Base-by-base conservation (phyloP, 768 basidiomycete species). In the Dentipellis fragilis region DNA sequence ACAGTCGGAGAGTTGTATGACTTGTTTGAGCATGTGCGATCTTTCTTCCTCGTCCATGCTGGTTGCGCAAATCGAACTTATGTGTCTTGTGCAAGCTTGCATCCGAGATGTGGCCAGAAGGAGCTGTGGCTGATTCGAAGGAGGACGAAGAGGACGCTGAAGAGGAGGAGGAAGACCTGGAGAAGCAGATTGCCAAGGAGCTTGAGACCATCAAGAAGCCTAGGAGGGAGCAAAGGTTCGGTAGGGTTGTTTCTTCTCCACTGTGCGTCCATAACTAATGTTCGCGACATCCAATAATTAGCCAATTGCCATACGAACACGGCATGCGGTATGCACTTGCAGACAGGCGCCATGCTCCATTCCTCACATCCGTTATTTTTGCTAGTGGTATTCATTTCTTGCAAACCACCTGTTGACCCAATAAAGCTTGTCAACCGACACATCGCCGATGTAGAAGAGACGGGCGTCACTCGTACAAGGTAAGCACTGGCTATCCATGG, bases 301-400 rank as follows among this genome's bases (percentile, higher is more conserved):
- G 89, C 70, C 5, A 92, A 83, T 64, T 89, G 85, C 59, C 80
- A 81, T 63, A 90, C 88, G 3, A 84, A 87, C 63, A 91, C 89
- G 0, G 79, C 82, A 45, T 93, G 89, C 55, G 81, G 89, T 91
- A 66, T 38, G 77, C 35, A 29, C 45, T 19, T n/a, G 19, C 10
- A 22, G 37, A 21, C 55, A 36, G 19, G 39, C 48, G 29, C 42
- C 9, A 16, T 51, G 48, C 36, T 39, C 17, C 37, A 6, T 10
- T 16, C 1, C 38, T 11, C 35, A 37, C 11, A 16, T 16, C 36
- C 40, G 7, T 11, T 12, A 48, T 29, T 29, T 6, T 29, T 29
- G 3, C 29, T 29, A 92, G 89, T 90, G 12, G 70, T 89, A 23
- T 90, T 89, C 66, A 85, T 93, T 47, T 84, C 87, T 10, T 91